Percentiles rank a stretch among this genome's conserved stretches.
phyloP scores from a whole-genome alignment of 495 filamentous ascomycete genomes.

The Penicillium soppii region DNA sequence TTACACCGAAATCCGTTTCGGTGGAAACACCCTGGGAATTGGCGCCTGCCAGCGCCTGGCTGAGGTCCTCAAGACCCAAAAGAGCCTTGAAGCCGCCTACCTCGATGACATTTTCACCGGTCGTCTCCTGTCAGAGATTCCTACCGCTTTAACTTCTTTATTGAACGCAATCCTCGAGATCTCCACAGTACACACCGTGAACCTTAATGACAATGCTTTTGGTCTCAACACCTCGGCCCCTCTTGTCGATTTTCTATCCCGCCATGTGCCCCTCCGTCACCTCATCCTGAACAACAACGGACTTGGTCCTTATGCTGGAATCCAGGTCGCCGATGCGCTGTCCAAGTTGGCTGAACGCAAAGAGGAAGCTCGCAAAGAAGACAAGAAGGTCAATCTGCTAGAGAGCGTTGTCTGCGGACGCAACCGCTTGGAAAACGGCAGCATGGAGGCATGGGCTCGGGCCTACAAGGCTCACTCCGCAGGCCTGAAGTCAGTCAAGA shows the following conservation, averaged over 20 bases:
- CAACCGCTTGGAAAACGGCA: conserved; percentile 92
- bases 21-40: conserved; percentile 89
- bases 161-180: conserved; percentile 83
- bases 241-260: conserved; percentile 79
- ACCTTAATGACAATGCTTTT: conserved; percentile 97
- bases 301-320: conserved; percentile 87
- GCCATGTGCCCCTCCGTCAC: conserved; percentile 83
- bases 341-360: conserved; percentile 77
- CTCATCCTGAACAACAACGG: conserved; percentile 98
- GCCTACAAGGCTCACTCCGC: conserved; percentile 76
- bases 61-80: conserved; percentile 74
- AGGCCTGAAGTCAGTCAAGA: conserved; percentile 78
- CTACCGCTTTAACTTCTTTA: conserved; percentile 79
- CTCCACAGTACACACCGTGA: conserved; percentile 80
- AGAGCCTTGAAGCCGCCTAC: conserved; percentile 79
- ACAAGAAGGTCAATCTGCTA: conserved; percentile 70
- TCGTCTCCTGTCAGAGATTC: conserved; percentile 90
- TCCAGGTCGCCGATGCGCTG: conserved; percentile 77
- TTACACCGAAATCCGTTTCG: conserved; percentile 78
- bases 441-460: conserved; percentile 91
- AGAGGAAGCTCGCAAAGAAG: conserved; percentile 66
- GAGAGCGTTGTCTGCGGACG: conserved; percentile 95
- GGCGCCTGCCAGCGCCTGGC: conserved; percentile 82
- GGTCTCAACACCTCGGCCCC: conserved; percentile 86
- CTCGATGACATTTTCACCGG: conserved; percentile 97